Percentiles rank a stretch among this genome's conserved stretches.
These are phyloP conservation scores for Vigna unguiculata DNA, from an alignment of 306 rosid genomes.

Conservation along the genomic window DNA sequence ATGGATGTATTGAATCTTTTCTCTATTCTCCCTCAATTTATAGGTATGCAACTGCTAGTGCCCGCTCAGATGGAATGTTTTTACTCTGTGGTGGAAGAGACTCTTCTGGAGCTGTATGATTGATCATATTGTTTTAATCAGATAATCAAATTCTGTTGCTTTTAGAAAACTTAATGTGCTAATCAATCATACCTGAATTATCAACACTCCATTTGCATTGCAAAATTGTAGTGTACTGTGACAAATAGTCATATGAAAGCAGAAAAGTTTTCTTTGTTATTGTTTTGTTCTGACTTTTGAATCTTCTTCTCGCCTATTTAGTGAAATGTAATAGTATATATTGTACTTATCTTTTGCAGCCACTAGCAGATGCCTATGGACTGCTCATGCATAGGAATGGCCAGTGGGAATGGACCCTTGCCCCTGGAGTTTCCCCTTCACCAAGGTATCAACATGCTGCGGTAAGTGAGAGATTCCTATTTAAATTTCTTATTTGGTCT, in stretches of 20 bases:
- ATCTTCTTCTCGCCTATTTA: constrained; percentile 27
- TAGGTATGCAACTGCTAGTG: constrained; percentile 99
- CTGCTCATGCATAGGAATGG: constrained; percentile 97
- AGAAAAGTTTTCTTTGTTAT: constrained; percentile 22
- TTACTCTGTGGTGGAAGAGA: constrained; percentile 99
- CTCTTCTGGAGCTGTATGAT: constrained; percentile 85
- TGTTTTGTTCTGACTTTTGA: constrained; percentile 11
- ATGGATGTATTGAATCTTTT: constrained; percentile 12
- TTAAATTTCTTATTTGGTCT: constrained; percentile 31
- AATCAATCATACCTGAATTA: constrained; percentile 32
- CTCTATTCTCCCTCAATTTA: constrained; percentile 49
- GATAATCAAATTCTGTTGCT: constrained; percentile 31
- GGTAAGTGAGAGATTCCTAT: constrained; percentile 64
- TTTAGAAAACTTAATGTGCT: constrained; percentile 19
- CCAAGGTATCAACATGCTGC: constrained; percentile 98
- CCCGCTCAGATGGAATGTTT: constrained; percentile 99
- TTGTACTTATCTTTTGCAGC: constrained; percentile 59
- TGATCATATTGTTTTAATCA: constrained; percentile 35
- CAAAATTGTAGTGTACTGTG: constrained; percentile 16
- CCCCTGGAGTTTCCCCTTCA: constrained; percentile 99
- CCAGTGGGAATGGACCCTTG: constrained; percentile 99
- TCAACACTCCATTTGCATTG: constrained; percentile 8
- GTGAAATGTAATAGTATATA: constrained; percentile 24
- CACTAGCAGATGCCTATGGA: constrained; percentile 96
- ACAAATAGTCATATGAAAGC: constrained; percentile 31